Base-by-base conservation (phyloP, 176 grass and related monocot genomes). In the Oryza glumipatula region DNA sequence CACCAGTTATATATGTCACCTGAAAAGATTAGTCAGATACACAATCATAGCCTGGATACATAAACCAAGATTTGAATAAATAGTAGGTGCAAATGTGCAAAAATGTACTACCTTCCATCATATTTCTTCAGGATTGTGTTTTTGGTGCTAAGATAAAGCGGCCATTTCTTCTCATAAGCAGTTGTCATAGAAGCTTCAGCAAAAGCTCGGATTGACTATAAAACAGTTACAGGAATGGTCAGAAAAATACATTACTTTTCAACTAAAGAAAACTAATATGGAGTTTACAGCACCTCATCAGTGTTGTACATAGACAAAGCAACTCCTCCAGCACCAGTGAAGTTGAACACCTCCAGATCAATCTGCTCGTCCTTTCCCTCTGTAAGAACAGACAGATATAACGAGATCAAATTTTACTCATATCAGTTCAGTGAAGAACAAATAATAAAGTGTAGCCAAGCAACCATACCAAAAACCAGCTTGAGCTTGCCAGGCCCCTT, bases 41-140 rank as follows among this genome's bases (percentile, higher is more conserved):
- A 68, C 44, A 32, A 77, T 68, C 16, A 11, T 12, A 65, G 3
- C 54, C 30, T 69, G 82, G 17, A 56, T n/a, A 1, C 35, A n/a
- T 22, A 17, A 26, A 67, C 39, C 4, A 47, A 60, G 14, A 28
- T 52, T 67, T 21, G 35, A 73, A 83, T 73, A 81, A 49, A 44
- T 22, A 52, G 35, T 52, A 78, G 79, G 58, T 58, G 14, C 9
- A 44, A 10, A 10, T 44, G 9, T 44, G 43, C 12, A 65, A 49
- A 43, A 28, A 81, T 70, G 9, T 67, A 73, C 7, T 85, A 98
- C 96, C 96, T 98, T 51, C 96, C 96, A 90, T 98, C 96, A 56
- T 98, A 98, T 83, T 98, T 98, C 77, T 98, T 98, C 81, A 98
- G 72, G 86, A 98, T 98, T 72, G 96, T 98, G 80, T 98, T 98